Evolutionary conservation across 441 rosid genomes (phyloP).

Genomic region (Adansonia madagascariensis): DNA sequence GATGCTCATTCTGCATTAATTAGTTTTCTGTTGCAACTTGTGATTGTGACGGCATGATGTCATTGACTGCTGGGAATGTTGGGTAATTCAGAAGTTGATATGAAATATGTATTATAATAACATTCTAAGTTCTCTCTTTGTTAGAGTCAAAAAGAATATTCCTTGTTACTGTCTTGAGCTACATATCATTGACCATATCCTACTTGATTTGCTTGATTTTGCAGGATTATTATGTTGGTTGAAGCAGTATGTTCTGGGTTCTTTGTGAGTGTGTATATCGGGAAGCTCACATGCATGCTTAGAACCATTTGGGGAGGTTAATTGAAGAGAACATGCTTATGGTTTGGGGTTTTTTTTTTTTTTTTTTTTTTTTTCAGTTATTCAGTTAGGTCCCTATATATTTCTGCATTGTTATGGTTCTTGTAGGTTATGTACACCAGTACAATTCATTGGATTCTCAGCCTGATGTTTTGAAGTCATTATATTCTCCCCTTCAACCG

Average conservation of each 20-base stretch:
- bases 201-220: slow-evolving; percentile 27
- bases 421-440: slow-evolving; percentile 82
- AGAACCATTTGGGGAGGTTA: not conserved
- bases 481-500: slow-evolving; percentile 95
- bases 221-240: slow-evolving; percentile 83
- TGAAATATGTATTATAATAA: slow-evolving; percentile 2
- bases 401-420: slow-evolving; percentile 23
- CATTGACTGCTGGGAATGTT: not conserved
- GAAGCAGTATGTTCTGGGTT: slow-evolving; percentile 87
- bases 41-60: not conserved
- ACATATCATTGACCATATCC: slow-evolving; percentile 24
- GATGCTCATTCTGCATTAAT: slow-evolving; percentile 3
- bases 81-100: not conserved
- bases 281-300: slow-evolving; percentile 47
- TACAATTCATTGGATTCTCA: slow-evolving; percentile 87
- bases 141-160: not conserved
- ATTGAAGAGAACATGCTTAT: not conserved
- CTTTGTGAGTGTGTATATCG: slow-evolving; percentile 79
- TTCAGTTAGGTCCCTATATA: not conserved
- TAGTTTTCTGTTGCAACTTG: slow-evolving; percentile 11
- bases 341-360: not conserved
- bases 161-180: slow-evolving; percentile 22
- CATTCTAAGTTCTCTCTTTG: slow-evolving; percentile 1
- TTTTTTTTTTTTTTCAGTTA: not conserved
- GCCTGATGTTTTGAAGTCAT: slow-evolving; percentile 92